Evolutionary conservation across 2,329 filamentous ascomycete species (phyloP).

Genomic region (Aureobasidium sp.): DNA sequence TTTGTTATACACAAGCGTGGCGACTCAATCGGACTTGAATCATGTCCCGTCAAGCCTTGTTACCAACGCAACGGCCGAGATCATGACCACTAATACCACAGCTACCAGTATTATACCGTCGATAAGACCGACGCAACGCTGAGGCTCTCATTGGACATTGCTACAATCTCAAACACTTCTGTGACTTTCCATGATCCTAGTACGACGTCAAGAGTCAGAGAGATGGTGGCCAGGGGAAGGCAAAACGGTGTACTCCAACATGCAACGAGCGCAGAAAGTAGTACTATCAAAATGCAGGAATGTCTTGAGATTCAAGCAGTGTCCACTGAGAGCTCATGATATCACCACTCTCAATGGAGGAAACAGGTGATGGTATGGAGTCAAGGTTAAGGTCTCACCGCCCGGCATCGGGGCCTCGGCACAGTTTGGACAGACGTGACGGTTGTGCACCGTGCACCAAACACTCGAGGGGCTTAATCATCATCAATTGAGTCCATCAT

Average conservation of each 20-base stretch:
- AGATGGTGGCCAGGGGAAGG: too few relatives aligned
- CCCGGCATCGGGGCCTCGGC: slow-evolving; percentile 9
- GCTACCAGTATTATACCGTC: neutral
- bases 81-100: too few relatives aligned
- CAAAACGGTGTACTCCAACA: too few relatives aligned
- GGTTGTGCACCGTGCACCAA: neutral
- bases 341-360: neutral
- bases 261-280: too few relatives aligned
- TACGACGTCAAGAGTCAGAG: neutral
- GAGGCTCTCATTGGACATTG: neutral
- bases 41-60: neutral
- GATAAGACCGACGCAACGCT: neutral
- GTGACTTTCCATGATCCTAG: neutral
- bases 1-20: neutral
- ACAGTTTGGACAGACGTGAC: neutral
- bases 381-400: neutral
- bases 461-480: slow-evolving; percentile 10
- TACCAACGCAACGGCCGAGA: neutral
- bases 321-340: neutral
- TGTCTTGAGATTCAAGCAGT: neutral
- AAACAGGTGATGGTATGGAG: neutral
- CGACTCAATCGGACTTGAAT: slow-evolving; percentile 14
- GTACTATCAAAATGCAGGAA: neutral
- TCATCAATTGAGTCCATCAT: neutral
- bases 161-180: neutral